Evolutionary conservation across 495 filamentous ascomycete genomes (phyloP).

Genomic region (Penicillium ochrochloron): DNA sequence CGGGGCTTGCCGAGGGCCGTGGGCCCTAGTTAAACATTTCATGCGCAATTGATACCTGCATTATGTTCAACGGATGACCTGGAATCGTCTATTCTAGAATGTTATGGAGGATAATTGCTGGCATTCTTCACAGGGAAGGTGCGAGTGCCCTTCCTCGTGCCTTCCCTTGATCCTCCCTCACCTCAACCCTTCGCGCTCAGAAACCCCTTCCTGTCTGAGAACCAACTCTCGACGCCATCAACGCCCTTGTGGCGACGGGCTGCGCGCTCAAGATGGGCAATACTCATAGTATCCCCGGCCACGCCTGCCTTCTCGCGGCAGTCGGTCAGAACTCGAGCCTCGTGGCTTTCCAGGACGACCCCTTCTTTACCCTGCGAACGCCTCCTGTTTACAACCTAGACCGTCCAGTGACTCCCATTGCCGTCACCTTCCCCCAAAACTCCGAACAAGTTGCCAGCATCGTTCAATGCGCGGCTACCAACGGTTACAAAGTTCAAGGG

Average conservation of each 20-base stretch:
- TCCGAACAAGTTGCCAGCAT: conserved; percentile 61
- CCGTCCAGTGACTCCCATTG: conserved; percentile 60
- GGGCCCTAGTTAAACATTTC: not conserved
- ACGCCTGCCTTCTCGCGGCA: conserved; percentile 22
- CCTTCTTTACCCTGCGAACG: conserved; percentile 9
- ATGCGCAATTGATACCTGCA: not conserved
- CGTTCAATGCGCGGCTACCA: conserved; percentile 60
- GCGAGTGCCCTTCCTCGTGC: not conserved
- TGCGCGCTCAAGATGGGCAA: conserved; percentile 16
- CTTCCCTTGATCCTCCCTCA: not conserved
- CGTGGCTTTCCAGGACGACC: conserved; percentile 17
- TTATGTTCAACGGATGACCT: not conserved
- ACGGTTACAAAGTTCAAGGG: conserved; percentile 66
- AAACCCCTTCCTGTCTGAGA: not conserved
- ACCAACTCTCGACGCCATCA: not conserved
- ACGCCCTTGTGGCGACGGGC: not conserved
- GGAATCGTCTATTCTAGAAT: not conserved
- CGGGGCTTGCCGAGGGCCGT: not conserved
- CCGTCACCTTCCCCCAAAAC: conserved; percentile 62
- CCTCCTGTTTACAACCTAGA: conserved; percentile 63
- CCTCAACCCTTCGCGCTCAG: not conserved
- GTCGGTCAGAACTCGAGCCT: conserved; percentile 18
- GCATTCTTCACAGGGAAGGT: conserved; percentile 2
- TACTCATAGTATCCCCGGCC: conserved; percentile 17
- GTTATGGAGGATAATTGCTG: not conserved